Base-by-base conservation (phyloP, 148 eudicot genomes). In the Vaccinium macrocarpon region DNA sequence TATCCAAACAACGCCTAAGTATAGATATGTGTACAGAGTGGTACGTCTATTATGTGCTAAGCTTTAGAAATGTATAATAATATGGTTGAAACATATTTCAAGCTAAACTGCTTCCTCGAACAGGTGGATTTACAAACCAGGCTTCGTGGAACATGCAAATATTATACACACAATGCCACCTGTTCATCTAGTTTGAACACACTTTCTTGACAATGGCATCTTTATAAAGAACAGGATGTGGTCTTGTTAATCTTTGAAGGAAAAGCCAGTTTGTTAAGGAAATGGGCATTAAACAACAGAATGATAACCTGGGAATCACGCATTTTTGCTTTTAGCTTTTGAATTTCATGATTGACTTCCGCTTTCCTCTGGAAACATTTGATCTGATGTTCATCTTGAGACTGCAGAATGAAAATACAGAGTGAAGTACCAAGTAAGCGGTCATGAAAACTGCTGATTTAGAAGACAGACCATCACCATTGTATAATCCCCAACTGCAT, bases 311-410 rank as follows among this genome's bases (percentile, higher is more conserved):
- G 99, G 61, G 99, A 97, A 85, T 97, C 99, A 18, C 99, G 97
- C 97, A 95, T 95, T 89, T 94, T 97, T 5, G 93, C 82, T 85
- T 95, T 97, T 71, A 97, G 86, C 88, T 93, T 95, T 90, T 97
- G 99, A 86, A 97, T 95, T 93, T 97, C 99, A 88, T 97, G 95
- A 88, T 91, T 95, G 76, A 92, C 90, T 89, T 97, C 98, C 23
- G 99, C 99, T 90, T 97, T 97, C 90, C 93, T 90, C 88, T 93
- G 95, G 89, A 91, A 97, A 93, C 91, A 87, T 88, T 86, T 92
- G 55, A 97, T 88, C 80, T 97, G 97, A 80, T 93, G 91, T 78
- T 90, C 94, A 90, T 97, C 96, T 90, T 97, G 97, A 13, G 97
- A 84, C 99, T 97, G 91, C 70, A 84, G 52, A 79, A 82, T 23